Base-by-base conservation (phyloP, 2,329 filamentous ascomycete genomes). In the Biscogniauxia marginata region DNA sequence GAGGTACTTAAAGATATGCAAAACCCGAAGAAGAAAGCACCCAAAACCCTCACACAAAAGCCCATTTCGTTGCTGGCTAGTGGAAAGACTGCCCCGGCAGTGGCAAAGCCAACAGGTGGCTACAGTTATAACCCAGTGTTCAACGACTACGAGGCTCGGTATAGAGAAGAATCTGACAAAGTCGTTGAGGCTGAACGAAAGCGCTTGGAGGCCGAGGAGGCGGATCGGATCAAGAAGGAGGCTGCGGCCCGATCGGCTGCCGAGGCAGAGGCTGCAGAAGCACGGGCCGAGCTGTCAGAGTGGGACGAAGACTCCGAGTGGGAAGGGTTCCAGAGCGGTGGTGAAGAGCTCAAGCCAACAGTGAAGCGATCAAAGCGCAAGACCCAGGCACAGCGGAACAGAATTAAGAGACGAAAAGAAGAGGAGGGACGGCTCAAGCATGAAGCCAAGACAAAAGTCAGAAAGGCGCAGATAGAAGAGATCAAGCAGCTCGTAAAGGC, bases 51-150 rank as follows among this genome's bases (percentile, higher is more conserved):
- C 63, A 88, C 88, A 66, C 82, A 89, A 56, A 83, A 88, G 43
- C 90, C 95, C 3, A 81, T 96, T 52, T 91, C 93, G 3, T 82
- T 98, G 24, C 83, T 90, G n/a, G 89, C 88, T 46, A 91, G 82
- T 68, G 93, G 92, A 39, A 96, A 93, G 72, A 74, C 82, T 0
- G 79, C 96, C 7, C 89, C 91, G 1, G 87, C 92, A 2, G 89
- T 99, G 0, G 80, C 83, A 59, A 89, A 86, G 67, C 95, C 95
- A 1, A 82, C 86, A 6, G 91, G 88, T 16, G 92, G 91, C 57
- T 91, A 88, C 73, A 96, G 91, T 66, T 99, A 99, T 77, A 99
- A 99, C 71, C 95, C 95, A 0, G 78, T 84, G 5, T 96, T 96
- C 65, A 83, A 85, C 61, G 92, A 96, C 61, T 99, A 96, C 81